Base-by-base conservation (phyloP, 1,284 basidiomycete genomes). In the Coriolopsis trogii region DNA sequence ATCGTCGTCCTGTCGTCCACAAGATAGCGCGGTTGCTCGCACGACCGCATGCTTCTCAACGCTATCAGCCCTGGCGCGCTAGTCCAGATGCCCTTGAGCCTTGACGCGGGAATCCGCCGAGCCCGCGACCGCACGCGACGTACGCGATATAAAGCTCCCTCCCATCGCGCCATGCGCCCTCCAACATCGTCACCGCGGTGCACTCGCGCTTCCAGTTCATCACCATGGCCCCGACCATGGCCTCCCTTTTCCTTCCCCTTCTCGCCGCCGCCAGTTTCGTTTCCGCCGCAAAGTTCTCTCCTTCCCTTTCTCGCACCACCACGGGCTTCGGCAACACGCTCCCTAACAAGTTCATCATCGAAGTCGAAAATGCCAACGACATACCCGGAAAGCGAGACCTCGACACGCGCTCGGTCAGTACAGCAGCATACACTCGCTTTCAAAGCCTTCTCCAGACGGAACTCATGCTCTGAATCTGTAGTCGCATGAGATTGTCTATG, bases 271-370 rank as follows among this genome's bases (percentile, higher is more conserved):
- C 36, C 25, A 45, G 53, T 15, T 20, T 25, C 6, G 53, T 30
- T 31, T 16, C 51, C 25, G 53, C 38, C 4, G 53, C 53, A 29
- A 51, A 49, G 42, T 59, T 59, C 49, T 53, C 57, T 24, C 33
- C 49, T 41, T 48, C 53, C 25, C 36, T 59, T 21, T 34, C 48
- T 12, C 37, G 30, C 12, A 24, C 36, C n/a, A 52, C 39, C 7
- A 46, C 30, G 21, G 30, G 50, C 23, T 53, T 59, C 36, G 48
- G 49, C 21, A 23, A 72, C 60, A 42, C 64, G 23, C 65, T 78
- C n/a, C 64, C 74, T 25, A 79, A 79, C 67, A 76, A 72, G 61
- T 80, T 79, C 60, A 80, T 81, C 40, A 68, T 82, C 31, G 80
- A 83, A 58, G 72, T 81, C 12, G 71, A 75, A 13, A 62, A 60